These are phyloP conservation scores for Cokeromyces recurvatus DNA, from an alignment of 371 early-diverging fungal genomes.

Conservation along the genomic window DNA sequence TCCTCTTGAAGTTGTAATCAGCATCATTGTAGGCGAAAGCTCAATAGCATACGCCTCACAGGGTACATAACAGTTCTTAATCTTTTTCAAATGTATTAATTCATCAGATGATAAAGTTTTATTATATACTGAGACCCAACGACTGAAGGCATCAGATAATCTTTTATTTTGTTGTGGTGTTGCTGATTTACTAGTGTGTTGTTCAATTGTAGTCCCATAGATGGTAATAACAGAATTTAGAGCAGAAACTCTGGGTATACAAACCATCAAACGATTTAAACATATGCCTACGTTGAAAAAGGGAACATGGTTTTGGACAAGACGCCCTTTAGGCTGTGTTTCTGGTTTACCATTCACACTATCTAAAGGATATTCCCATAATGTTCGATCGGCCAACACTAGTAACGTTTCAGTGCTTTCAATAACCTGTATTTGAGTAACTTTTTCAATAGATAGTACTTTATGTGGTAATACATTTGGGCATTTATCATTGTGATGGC, in stretches of 20 bases:
- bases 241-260: slow-evolving; percentile 34
- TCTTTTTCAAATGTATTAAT: slow-evolving; percentile 20
- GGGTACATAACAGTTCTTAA: slow-evolving; percentile 41
- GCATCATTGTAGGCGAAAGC: slow-evolving; percentile 29
- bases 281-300: slow-evolving; percentile 37
- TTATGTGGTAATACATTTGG: slow-evolving; percentile 22
- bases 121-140: neutral
- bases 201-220: slow-evolving; percentile 17
- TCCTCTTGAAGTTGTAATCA: slow-evolving; percentile 42
- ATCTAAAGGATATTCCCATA: slow-evolving; percentile 39
- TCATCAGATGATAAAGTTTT: no score
- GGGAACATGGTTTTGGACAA: slow-evolving; percentile 33
- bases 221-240: slow-evolving; percentile 30
- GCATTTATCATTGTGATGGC: slow-evolving; percentile 17
- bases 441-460: slow-evolving; percentile 23
- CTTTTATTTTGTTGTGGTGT: neutral
- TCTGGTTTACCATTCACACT: slow-evolving; percentile 31
- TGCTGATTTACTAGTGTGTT: neutral
- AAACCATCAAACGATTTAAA: slow-evolving; percentile 30
- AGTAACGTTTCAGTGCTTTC: slow-evolving; percentile 32
- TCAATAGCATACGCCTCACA: slow-evolving; percentile 41
- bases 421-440: slow-evolving; percentile 35
- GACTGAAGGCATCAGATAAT: neutral
- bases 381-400: slow-evolving; percentile 29
- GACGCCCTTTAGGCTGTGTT: slow-evolving; percentile 25